These are phyloP conservation scores for Pinus taeda DNA, from an alignment of 75 land plant genomes.

Conservation along the genomic window DNA sequence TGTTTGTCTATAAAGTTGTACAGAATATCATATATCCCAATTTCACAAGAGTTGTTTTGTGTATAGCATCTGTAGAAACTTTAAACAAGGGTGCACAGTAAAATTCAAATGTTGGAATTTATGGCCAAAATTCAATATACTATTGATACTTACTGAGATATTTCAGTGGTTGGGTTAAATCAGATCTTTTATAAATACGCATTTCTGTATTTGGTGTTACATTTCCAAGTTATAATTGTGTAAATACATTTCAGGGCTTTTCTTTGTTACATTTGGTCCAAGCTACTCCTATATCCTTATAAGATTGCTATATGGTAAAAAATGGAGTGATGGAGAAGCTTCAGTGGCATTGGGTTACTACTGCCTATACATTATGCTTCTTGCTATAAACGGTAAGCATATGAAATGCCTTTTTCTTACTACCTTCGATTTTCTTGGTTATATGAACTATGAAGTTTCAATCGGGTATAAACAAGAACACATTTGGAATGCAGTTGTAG, in stretches of 20 bases:
- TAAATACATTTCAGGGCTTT: slow-evolving; percentile 57
- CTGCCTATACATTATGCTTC: slow-evolving; percentile 76
- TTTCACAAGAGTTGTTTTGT: not conserved
- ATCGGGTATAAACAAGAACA: not conserved
- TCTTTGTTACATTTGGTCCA: slow-evolving; percentile 90
- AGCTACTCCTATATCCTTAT: slow-evolving; percentile 89
- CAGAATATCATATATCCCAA: no score
- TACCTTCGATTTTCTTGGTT: not conserved
- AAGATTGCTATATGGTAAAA: slow-evolving; percentile 71
- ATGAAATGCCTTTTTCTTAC: not conserved
- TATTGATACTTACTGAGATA: not conserved
- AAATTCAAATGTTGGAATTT: slow-evolving; percentile 1
- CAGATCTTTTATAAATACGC: not conserved
- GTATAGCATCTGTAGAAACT: not conserved
- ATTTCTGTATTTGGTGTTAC: not conserved
- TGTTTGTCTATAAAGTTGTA: not conserved
- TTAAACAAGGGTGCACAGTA: not conserved
- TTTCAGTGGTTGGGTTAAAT: not conserved
- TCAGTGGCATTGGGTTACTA: slow-evolving; percentile 75
- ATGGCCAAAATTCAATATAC: not conserved
- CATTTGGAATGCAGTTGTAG: no score
- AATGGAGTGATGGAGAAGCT: slow-evolving; percentile 99
- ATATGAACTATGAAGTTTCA: not conserved
- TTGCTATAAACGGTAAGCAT: slow-evolving; percentile 90
- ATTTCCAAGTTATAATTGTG: not conserved